A percentile compares a stretch with the other conserved stretches of the same genome.
These are phyloP conservation scores for Dispira parvispora DNA, from an alignment of 192 early-diverging fungal genomes.

Conservation along the genomic window DNA sequence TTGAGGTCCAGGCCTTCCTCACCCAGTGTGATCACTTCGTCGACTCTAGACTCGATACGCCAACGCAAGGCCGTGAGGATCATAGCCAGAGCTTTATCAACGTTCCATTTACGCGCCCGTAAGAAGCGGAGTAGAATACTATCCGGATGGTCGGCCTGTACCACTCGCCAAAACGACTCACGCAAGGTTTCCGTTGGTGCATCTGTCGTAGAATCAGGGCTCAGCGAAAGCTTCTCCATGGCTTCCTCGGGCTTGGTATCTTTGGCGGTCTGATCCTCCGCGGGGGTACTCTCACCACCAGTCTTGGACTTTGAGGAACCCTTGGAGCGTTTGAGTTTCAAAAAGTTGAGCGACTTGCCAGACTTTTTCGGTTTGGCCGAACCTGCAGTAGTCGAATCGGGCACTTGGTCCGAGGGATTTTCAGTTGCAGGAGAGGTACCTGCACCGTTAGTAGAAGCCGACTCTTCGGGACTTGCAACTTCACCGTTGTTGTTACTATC, in stretches of 20 bases:
- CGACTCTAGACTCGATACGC: conserved; percentile 43
- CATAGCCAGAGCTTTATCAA: conserved; percentile 57
- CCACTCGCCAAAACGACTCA: conserved; percentile 40
- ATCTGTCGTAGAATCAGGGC: background rate
- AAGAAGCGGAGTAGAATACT: conserved; percentile 60
- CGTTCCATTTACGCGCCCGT: conserved; percentile 80
- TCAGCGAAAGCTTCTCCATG: too few species aligned
- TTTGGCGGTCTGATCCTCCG: too few species aligned
- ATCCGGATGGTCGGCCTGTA: conserved; percentile 53
- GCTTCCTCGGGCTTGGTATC: too few species aligned
- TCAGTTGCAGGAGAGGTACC: conserved; percentile 17
- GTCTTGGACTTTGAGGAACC: too few species aligned
- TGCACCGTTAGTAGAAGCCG: background rate
- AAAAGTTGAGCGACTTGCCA: conserved; percentile 12
- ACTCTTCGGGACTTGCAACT: too few species aligned
- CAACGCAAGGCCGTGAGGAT: conserved; percentile 50
- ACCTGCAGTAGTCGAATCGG: conserved; percentile 14
- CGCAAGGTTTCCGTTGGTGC: conserved; percentile 22
- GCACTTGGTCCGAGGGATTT: too few species aligned
- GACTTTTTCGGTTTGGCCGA: conserved; percentile 11
- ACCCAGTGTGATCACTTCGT: conserved; percentile 31
- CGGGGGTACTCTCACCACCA: too few species aligned
- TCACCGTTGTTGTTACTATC: too few species aligned
- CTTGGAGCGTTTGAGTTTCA: too few species aligned
- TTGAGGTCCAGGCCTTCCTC: conserved; percentile 33